A percentile compares a stretch with the other conserved stretches of the same genome.
Evolutionary conservation across 768 basidiomycete genomes (phyloP).

Genomic region (Russula sp.): DNA sequence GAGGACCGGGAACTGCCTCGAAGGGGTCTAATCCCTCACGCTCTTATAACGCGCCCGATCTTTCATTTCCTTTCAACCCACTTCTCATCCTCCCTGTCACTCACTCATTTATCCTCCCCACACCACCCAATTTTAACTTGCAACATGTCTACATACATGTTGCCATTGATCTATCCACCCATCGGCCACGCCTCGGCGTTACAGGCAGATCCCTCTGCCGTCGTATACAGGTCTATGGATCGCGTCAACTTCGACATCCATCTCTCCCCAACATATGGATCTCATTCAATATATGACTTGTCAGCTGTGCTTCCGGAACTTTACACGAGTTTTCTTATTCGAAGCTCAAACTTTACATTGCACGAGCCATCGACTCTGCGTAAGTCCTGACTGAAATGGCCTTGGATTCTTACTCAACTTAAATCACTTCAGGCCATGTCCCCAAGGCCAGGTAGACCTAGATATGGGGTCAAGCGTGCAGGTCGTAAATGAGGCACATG

Average conservation of each 20-base stretch:
- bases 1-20: conserved; percentile 23
- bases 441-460: background rate
- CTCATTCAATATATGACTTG: background rate
- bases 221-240: background rate
- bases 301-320: accelerated
- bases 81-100: conserved; percentile 2
- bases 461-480: background rate
- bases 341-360: background rate
- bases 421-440: background rate
- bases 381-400: background rate
- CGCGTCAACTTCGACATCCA: background rate
- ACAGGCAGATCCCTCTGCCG: background rate
- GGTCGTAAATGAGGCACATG: background rate
- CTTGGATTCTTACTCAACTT: background rate
- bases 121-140: background rate
- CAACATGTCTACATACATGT: background rate
- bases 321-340: background rate
- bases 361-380: background rate
- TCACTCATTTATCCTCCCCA: background rate
- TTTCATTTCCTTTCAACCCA: conserved; percentile 11
- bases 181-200: background rate
- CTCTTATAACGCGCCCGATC: conserved; percentile 15
- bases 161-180: background rate
- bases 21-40: background rate
- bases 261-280: background rate